Evolutionary conservation across 352 stramenopile species (phyloP).

Genomic region (Phytophthora multivora): DNA sequence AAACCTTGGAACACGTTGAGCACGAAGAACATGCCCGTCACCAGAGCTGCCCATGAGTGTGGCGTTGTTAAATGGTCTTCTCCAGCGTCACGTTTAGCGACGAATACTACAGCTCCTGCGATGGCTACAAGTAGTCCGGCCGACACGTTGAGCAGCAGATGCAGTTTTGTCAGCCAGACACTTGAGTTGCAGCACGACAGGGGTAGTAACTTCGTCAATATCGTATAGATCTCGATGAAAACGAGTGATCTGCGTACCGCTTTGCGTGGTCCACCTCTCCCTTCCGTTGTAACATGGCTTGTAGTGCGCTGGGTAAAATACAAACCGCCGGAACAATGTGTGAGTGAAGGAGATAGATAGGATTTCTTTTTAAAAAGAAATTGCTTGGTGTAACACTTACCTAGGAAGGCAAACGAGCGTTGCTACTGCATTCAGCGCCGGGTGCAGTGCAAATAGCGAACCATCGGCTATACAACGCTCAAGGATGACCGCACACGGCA

Average conservation of each 20-base stretch:
- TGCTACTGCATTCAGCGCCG: constrained; percentile 55
- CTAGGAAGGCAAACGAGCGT: constrained; percentile 57
- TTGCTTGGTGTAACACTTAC: constrained; percentile 27
- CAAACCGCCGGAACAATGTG: constrained; percentile 10
- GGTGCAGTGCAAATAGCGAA: constrained; percentile 61
- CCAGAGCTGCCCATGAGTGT: constrained; percentile 63
- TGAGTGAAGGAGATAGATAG: constrained; percentile 9
- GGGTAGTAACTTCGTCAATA: constrained; percentile 13
- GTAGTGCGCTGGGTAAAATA: constrained; percentile 42
- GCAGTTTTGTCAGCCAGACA: constrained; percentile 58
- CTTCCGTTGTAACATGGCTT: constrained; percentile 62
- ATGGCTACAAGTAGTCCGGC: constrained; percentile 43
- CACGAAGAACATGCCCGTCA: constrained; percentile 55
- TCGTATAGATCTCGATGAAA: not conserved
- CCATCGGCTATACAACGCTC: constrained; percentile 48
- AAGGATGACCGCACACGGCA: constrained; percentile 50
- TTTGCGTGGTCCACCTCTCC: constrained; percentile 38
- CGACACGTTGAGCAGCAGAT: constrained; percentile 53
- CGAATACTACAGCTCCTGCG: constrained; percentile 44
- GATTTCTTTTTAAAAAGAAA: not conserved
- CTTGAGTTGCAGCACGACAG: constrained; percentile 20
- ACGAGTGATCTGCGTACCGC: constrained; percentile 29
- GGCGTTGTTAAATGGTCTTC: constrained; percentile 48
- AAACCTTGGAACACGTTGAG: constrained; percentile 75
- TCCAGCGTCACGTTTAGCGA: constrained; percentile 32